These are phyloP conservation scores for Colletotrichum sublineola DNA, from an alignment of 2,329 filamentous ascomycete genomes.

Conservation along the genomic window DNA sequence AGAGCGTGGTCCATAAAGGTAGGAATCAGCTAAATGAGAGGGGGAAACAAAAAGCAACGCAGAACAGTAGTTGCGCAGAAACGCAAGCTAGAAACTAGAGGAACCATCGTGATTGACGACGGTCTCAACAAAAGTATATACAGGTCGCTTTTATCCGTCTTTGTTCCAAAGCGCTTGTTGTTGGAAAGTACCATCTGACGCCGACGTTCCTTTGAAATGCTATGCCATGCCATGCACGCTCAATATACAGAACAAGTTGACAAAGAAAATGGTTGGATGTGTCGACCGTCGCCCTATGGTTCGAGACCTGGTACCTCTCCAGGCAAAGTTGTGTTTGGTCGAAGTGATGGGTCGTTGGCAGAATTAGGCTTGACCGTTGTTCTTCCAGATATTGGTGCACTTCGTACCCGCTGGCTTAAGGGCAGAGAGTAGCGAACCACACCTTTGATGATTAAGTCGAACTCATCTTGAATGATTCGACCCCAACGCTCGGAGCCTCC, in stretches of 20 bases:
- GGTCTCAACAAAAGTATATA: slow-evolving; percentile 33
- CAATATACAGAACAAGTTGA: slow-evolving; percentile 52
- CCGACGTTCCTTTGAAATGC: slow-evolving; percentile 41
- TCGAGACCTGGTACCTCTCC: slow-evolving; percentile 31
- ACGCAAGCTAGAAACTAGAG: slow-evolving; percentile 18
- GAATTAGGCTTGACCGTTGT: slow-evolving; percentile 73
- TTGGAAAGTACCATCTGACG: slow-evolving; percentile 35
- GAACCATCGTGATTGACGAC: slow-evolving; percentile 21
- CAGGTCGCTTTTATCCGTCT: slow-evolving; percentile 38
- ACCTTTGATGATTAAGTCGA: slow-evolving; percentile 92
- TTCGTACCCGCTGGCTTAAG: slow-evolving; percentile 71
- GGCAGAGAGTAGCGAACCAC: slow-evolving; percentile 85
- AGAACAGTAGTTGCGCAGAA: slow-evolving; percentile 22
- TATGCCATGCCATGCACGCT: slow-evolving; percentile 52
- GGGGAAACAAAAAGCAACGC: slow-evolving; percentile 12
- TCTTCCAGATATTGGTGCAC: slow-evolving; percentile 71
- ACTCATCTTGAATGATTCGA: slow-evolving; percentile 88
- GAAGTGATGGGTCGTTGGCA: slow-evolving; percentile 64
- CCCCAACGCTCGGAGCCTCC: slow-evolving; percentile 92
- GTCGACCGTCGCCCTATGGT: slow-evolving; percentile 33
- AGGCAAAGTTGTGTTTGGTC: slow-evolving; percentile 54
- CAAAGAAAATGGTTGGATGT: slow-evolving; percentile 43
- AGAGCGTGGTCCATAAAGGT: slow-evolving; percentile 26
- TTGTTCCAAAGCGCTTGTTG: slow-evolving; percentile 38
- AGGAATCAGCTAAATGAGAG: slow-evolving; percentile 2